A percentile compares a stretch with the other conserved stretches of the same genome.
phyloP scores from a whole-genome alignment of 352 stramenopile species.

The Phytopythium sindhum region DNA sequence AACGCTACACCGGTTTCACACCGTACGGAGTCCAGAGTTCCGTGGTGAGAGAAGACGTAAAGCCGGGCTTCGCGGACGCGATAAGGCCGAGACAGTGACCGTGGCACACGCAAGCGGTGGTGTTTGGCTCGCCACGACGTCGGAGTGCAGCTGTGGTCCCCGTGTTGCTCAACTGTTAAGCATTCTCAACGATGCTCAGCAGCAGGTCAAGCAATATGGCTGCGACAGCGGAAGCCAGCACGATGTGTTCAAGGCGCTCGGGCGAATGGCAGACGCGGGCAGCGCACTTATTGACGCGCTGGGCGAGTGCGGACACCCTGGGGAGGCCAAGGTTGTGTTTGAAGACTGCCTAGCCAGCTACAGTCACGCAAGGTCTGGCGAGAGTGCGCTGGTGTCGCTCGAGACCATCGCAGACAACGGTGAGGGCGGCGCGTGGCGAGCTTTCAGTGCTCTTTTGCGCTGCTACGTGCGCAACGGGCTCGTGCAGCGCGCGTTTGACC shows the following conservation, averaged over 20 bases:
- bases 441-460: conserved; percentile 36
- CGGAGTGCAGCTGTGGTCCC: conserved; percentile 23
- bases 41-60: neutral
- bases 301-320: conserved; percentile 27
- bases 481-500: conserved; percentile 42
- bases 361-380: neutral
- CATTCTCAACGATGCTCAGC: conserved; percentile 15
- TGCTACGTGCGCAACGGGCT: conserved; percentile 40
- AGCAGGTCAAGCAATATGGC: neutral
- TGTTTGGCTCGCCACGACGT: conserved; percentile 38
- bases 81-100: neutral
- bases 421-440: conserved; percentile 25
- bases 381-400: conserved; percentile 21
- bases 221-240: neutral
- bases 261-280: conserved; percentile 20
- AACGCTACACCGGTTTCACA: neutral
- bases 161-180: conserved; percentile 20
- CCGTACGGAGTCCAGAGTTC: neutral
- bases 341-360: conserved; percentile 36
- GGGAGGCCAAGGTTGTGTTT: conserved; percentile 47
- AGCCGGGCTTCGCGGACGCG: neutral
- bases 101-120: conserved; percentile 12
- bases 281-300: conserved; percentile 39
- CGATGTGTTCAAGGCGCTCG: neutral
- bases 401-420: conserved; percentile 17